phyloP scores from a whole-genome alignment of 2,329 filamentous ascomycete genomes.

The Orbilia brochopaga region DNA sequence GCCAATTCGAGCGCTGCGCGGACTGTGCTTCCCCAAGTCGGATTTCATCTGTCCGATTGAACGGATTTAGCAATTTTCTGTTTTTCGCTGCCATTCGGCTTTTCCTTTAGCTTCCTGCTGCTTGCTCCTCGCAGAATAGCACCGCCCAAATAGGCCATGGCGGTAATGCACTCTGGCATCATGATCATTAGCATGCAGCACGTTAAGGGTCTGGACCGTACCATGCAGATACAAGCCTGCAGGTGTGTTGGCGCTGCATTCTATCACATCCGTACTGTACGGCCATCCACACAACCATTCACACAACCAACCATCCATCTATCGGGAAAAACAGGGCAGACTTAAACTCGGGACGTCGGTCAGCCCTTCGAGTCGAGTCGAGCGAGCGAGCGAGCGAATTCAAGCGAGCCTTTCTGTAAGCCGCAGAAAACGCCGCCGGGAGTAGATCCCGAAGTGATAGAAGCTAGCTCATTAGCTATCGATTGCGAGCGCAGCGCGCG shows the following conservation, averaged over 20 bases:
- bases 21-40: not conserved
- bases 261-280: not conserved
- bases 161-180: conserved; percentile 20
- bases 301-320: not conserved
- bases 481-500: conserved; percentile 1
- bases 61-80: conserved; percentile 15
- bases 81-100: not conserved
- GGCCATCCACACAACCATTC: not conserved
- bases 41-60: not conserved
- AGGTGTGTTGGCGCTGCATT: not conserved
- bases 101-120: conserved; percentile 5
- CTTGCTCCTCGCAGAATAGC: not conserved
- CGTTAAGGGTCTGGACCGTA: conserved; percentile 39
- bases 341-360: not conserved
- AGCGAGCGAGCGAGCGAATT: too few species aligned
- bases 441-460: conserved; percentile 1
- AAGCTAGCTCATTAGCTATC: not conserved
- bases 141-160: conserved; percentile 2
- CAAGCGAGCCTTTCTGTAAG: not conserved
- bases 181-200: conserved; percentile 38
- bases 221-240: not conserved
- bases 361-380: not conserved
- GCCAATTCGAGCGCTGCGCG: not conserved
- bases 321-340: not conserved
- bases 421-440: not conserved